Base-by-base conservation (phyloP, 2,329 filamentous ascomycete species). In the Didymella pomorum region DNA sequence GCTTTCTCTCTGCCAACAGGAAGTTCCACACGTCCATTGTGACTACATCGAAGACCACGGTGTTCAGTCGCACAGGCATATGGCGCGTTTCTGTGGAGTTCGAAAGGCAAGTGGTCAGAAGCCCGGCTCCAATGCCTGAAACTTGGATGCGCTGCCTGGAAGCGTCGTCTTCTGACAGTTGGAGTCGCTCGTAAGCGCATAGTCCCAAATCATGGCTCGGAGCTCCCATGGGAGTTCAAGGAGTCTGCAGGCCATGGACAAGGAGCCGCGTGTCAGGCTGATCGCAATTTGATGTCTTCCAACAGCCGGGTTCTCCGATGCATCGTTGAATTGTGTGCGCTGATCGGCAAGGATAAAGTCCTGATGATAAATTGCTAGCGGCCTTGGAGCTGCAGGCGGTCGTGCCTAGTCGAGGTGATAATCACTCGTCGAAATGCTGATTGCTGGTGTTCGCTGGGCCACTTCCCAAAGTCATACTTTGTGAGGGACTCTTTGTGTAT, bases 61-160 rank as follows among this genome's bases (percentile, higher is more conserved):
- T 49, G 44, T 53, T 58, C 8, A 62, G n/a, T 26, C 42, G 57
- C 2, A 68, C 3, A 8, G 55, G 60, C 16, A 64, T 20, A 29
- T 61, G 57, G 10, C 31, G 49, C 7, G 64, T 69, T 31, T 69
- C 62, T 10, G 50, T 14, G 14, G 56, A 59, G 1, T 63, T 43
- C 3, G 47, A 57, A 33, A 62, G 63, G 46, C 64, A 70, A 1
- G 58, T 61, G 3, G 52, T 53, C 14, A 64, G 14, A 8, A 71
- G 51, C 0, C 64, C 63, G 3, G 61, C 56, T 2, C 61, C 65
- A 21, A 67, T 68, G 0, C 25, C 2, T 8, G 49, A 50, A 2
- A 61, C 45, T 14, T 65, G 54, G 44, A 69, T 66, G 4, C 61
- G 61, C 29, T 44, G 2, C 11, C n/a, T 0, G 44, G 1, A 12